Conservation (phyloP, 805 yeast species). For the Lachancea lanzarotensis region DNA sequence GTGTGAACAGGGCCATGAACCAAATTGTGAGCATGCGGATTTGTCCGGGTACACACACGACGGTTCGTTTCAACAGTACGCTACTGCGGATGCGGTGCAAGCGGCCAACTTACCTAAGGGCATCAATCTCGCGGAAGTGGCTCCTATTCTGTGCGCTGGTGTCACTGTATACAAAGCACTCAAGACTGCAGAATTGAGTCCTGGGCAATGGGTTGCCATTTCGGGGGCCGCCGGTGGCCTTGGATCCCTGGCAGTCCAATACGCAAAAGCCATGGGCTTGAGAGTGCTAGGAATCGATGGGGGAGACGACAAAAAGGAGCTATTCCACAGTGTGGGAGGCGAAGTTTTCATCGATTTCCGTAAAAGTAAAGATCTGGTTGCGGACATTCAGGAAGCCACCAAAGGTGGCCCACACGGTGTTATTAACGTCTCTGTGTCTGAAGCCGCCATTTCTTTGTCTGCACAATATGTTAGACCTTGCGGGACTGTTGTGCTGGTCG, state of each 20-base stretch:
- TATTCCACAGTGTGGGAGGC: conserved; percentile 53
- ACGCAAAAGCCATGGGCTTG: conserved; percentile 69
- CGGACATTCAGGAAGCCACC: conserved; percentile 42
- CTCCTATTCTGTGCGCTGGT: conserved; percentile 64
- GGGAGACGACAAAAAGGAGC: conserved; percentile 57
- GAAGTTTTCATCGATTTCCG: conserved; percentile 56
- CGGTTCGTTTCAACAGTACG: conserved; percentile 61
- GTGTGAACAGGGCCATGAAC: conserved; percentile 52
- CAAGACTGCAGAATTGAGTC: conserved; percentile 46
- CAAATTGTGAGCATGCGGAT: conserved; percentile 64
- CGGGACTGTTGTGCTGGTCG: conserved; percentile 67
- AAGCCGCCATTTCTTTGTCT: conserved; percentile 43
- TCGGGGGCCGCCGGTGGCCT: conserved; percentile 83
- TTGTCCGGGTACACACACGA: conserved; percentile 71
- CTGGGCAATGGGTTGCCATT: conserved; percentile 71
- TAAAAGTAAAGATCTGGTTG: conserved; percentile 43
- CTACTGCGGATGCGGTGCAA: conserved; percentile 58
- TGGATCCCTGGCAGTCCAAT: conserved; percentile 70
- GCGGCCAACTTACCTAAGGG: conserved; percentile 54
- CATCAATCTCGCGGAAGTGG: conserved; percentile 48
- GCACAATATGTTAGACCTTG: conserved; percentile 51
- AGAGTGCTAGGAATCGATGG: conserved; percentile 69
- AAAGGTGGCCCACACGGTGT: conserved; percentile 66
- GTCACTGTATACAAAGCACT: conserved; percentile 63
- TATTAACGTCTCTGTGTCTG: conserved; percentile 56